phyloP scores from a whole-genome alignment of 1,139 yeast species.

The Lodderomyces oxycetoniae region DNA sequence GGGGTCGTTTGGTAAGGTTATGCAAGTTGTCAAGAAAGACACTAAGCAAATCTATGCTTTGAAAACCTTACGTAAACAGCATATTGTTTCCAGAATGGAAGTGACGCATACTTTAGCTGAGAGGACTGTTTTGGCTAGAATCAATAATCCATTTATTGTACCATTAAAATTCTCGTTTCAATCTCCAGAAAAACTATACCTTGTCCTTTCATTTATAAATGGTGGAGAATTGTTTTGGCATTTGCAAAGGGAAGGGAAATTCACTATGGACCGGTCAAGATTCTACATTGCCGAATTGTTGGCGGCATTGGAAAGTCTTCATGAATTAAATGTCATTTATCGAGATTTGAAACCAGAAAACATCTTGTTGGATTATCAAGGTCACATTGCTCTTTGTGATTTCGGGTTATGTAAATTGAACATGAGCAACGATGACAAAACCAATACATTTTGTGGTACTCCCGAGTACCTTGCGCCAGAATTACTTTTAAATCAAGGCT shows the following conservation, averaged over 20 bases:
- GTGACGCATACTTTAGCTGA: slow-evolving; percentile 96
- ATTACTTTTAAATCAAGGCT: slow-evolving; percentile 83
- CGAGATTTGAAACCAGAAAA: slow-evolving; percentile 96
- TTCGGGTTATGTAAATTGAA: slow-evolving; percentile 93
- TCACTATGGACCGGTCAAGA: slow-evolving; percentile 82
- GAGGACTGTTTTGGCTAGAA: slow-evolving; percentile 88
- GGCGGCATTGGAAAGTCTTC: slow-evolving; percentile 88
- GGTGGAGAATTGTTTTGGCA: slow-evolving; percentile 98
- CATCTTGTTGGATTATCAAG: slow-evolving; percentile 87
- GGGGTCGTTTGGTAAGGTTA: slow-evolving; percentile 97
- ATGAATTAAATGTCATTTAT: slow-evolving; percentile 85
- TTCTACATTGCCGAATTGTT: slow-evolving; percentile 92
- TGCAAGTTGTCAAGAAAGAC: slow-evolving; percentile 96
- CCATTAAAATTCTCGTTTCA: slow-evolving; percentile 95
- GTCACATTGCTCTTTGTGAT: slow-evolving; percentile 96
- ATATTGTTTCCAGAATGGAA: slow-evolving; percentile 89
- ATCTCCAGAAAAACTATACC: slow-evolving; percentile 86
- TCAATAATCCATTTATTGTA: slow-evolving; percentile 96
- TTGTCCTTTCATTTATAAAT: slow-evolving; percentile 87
- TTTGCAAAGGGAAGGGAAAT: slow-evolving; percentile 84
- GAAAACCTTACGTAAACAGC: slow-evolving; percentile 89
- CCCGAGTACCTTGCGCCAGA: slow-evolving; percentile 97
- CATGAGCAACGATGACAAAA: slow-evolving; percentile 84
- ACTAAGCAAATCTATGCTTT: slow-evolving; percentile 92
- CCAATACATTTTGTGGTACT: slow-evolving; percentile 94